Evolutionary conservation across 1,284 basidiomycete species (phyloP), one percentile per base, ranked within the genome.

Genomic region (Puccinia sorghi): DNA sequence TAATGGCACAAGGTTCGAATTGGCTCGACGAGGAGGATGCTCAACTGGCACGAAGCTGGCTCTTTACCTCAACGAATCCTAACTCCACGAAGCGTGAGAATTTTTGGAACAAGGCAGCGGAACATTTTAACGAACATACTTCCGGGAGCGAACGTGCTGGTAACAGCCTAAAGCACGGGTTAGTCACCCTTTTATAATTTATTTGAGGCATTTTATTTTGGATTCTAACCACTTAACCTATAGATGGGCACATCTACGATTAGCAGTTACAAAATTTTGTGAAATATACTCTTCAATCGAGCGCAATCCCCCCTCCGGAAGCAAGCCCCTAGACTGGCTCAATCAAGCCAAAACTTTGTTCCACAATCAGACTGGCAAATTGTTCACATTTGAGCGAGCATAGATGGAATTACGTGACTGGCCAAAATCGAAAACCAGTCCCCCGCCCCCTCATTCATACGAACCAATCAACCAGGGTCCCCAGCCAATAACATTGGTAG

Each of bases 271-370:
- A 0, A 63, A 41, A 9, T 63, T 63, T 41, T 63, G 61, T 63
- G 61, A 32, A 11, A 63, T 39, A 7, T 63, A 63, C 15, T 8
- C 41, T 5, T 39, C 32, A 39, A 63, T 63, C 27, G 32, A 63
- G 15, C 61, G 41, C 8, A 63, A 63, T n/a, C 37, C 61, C 4
- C 59, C 61, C 32, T 63, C 61, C 1, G 61, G 61, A 63, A 63
- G 32, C 61, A 6, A 41, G 25, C 61, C 61, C 37, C 15, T 41
- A 15, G 41, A 63, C 20, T 63, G 61, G 61, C 27, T 63, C 37
- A 20, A 37, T 37, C 37, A 63, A 39, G 61, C 41, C 22, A 63
- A 63, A 15, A 63, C 11, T 11, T 5, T 63, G 5, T 63, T 3
- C 39, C 3, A 2, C 13, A 32, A 63, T 22, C 61, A 63, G n/a